A percentile compares a stretch with the other conserved stretches of the same genome.
Evolutionary conservation across 2,329 filamentous ascomycete species (phyloP).

Genomic region (Stylonectria norvegica): DNA sequence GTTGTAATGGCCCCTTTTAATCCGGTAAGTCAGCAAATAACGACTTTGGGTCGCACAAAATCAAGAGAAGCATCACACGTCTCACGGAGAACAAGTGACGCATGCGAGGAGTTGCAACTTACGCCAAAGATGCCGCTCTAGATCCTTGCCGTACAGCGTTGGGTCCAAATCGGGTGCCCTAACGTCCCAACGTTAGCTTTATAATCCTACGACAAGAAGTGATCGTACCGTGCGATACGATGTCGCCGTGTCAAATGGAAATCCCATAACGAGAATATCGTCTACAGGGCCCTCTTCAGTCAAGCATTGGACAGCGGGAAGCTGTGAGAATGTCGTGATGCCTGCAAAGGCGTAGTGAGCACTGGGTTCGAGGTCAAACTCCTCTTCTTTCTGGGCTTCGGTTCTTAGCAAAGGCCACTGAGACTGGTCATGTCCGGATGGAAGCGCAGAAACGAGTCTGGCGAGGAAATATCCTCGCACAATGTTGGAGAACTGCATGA

Average conservation of each 20-base stretch:
- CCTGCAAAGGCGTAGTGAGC: neutral
- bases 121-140: slow-evolving; percentile 2
- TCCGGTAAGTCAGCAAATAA: neutral
- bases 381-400: neutral
- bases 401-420: neutral
- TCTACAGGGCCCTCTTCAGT: slow-evolving; percentile 1
- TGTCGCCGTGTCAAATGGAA: slow-evolving; percentile 7
- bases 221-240: slow-evolving; percentile 5
- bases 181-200: too few species aligned
- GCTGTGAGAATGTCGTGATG: neutral
- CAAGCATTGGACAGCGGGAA: neutral
- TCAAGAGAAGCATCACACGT: too few species aligned
- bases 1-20: slow-evolving; percentile 1
- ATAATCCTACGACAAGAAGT: too few species aligned
- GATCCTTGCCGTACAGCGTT: slow-evolving; percentile 5
- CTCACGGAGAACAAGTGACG: too few species aligned
- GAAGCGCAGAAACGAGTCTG: too few species aligned
- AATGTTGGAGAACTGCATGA: too few species aligned
- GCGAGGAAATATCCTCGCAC: too few species aligned
- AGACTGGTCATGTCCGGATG: too few species aligned
- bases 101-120: neutral
- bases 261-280: slow-evolving; percentile 5
- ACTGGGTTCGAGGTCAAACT: neutral
- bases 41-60: too few species aligned
- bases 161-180: slow-evolving; percentile 6